Percentiles rank a stretch among this genome's conserved stretches.
Evolutionary conservation across 306 rosid genomes (phyloP).

Genomic region (Hylodesmum podocarpum): DNA sequence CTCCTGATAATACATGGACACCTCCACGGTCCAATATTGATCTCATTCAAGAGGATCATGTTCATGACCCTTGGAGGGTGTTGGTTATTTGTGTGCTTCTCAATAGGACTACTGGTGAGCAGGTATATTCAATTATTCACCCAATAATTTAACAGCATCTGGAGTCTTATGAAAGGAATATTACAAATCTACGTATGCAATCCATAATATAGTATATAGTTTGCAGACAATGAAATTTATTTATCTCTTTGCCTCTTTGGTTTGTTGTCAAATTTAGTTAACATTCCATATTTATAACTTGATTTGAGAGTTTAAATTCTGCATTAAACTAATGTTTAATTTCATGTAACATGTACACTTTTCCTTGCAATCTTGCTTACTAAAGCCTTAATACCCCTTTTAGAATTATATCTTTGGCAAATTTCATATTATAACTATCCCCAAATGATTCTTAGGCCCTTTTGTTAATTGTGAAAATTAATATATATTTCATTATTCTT

Average conservation of each 20-base stretch:
- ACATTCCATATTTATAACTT: not conserved
- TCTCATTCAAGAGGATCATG: constrained; percentile 73
- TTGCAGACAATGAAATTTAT: not conserved
- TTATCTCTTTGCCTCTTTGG: not conserved
- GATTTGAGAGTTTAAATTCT: not conserved
- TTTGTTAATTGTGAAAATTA: not conserved
- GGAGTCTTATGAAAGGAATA: not conserved
- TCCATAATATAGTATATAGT: not conserved
- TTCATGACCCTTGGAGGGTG: constrained; percentile 77
- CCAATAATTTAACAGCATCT: not conserved
- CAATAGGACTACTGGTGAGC: constrained; percentile 53
- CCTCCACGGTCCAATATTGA: constrained; percentile 55
- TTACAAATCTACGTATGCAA: not conserved
- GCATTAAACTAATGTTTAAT: not conserved
- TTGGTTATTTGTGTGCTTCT: constrained; percentile 71
- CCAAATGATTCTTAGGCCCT: not conserved
- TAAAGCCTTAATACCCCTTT: not conserved
- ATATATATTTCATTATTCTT: not conserved
- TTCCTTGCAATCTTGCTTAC: not conserved
- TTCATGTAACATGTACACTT: not conserved
- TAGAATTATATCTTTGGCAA: not conserved
- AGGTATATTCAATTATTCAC: constrained; percentile 41
- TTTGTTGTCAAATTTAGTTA: not conserved
- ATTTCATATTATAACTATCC: not conserved
- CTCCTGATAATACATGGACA: constrained; percentile 55